Conservation (phyloP, 2,329 filamentous ascomycete species). For the Ophiocordyceps polyrhachis-furcata region DNA sequence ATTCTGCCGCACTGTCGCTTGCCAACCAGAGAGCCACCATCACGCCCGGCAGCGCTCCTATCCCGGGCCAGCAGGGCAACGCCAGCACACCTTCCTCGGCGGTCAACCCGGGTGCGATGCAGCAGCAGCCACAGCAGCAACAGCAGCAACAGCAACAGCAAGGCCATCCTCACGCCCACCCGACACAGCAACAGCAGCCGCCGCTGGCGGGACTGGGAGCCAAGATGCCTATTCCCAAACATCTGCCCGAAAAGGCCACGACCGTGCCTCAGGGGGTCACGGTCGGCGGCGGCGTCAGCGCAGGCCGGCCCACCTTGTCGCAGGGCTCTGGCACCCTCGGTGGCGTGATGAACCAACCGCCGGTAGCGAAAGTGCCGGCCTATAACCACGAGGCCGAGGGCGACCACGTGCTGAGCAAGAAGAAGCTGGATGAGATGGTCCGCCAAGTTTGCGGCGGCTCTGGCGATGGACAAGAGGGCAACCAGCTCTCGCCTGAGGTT, state of each 20-base stretch:
- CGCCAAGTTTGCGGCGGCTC: slow-evolving; percentile 78
- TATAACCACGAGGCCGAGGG: slow-evolving; percentile 84
- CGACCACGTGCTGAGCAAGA: slow-evolving; percentile 88
- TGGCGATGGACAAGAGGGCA: slow-evolving; percentile 51
- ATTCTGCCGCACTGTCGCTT: slow-evolving; percentile 29
- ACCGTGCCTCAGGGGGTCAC: slow-evolving; percentile 54
- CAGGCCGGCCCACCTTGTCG: slow-evolving; percentile 64
- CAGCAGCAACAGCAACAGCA: slow-evolving; percentile 6
- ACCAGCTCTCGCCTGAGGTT: slow-evolving; percentile 73
- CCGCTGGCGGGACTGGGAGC: slow-evolving; percentile 22
- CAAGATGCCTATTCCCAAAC: slow-evolving; percentile 72
- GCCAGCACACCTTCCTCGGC: slow-evolving; percentile 12
- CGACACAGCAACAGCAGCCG: slow-evolving; percentile 9
- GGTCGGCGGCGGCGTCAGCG: slow-evolving; percentile 41
- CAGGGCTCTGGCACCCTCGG: slow-evolving; percentile 59
- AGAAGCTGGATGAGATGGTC: slow-evolving; percentile 89
- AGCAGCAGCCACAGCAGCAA: slow-evolving; percentile 14
- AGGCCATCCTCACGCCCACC: slow-evolving; percentile 7
- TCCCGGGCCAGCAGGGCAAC: slow-evolving; percentile 13
- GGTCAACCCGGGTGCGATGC: slow-evolving; percentile 13
- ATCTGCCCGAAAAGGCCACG: slow-evolving; percentile 47
- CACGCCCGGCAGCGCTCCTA: slow-evolving; percentile 14
- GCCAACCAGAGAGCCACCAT: slow-evolving; percentile 23
- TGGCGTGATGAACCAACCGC: slow-evolving; percentile 75
- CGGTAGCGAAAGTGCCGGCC: slow-evolving; percentile 60